Base-by-base conservation (phyloP, 2,329 filamentous ascomycete genomes). In the Alternaria viburni region DNA sequence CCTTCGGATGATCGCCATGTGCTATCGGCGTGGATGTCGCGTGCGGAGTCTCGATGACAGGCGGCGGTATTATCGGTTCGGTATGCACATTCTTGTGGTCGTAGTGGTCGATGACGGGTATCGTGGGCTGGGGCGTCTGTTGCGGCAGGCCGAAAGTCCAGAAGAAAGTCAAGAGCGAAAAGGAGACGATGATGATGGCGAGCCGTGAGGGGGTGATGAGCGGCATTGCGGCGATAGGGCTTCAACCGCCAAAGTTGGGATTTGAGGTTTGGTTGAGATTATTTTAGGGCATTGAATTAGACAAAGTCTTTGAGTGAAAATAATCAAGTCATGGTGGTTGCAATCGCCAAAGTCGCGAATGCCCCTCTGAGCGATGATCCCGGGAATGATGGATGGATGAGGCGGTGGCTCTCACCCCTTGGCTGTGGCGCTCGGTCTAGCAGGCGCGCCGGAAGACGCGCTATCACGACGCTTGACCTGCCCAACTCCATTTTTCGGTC, bases 181-280 rank as follows among this genome's bases (percentile, higher is more conserved):
- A 64, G 43, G 69, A 65, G 43, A 75, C 54, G 23, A 76, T 57
- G 21, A 73, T 49, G 49, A 74, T 62, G 67, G 70, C 69, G 63
- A 78, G 62, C 62, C 76, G 75, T 25, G 76, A 76, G 47, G 74
- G 76, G 23, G 75, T 78, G 50, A 79, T 30, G 58, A 70, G 61
- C 49, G 76, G 75, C 76, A 78, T 78, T 6, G 61, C 49, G 68
- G 67, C 60, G 58, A 47, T 25, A 23, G 23, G 17, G 55, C 41
- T 44, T 54, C 47, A 15, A 30, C 23, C 56, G 28, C 56, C 60
- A 41, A 50, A 43, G n/a, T 47, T 41, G 17, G 5, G 28, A 17
- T 1, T 30, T 21, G 17, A 23, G 43, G 15, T 43, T 30, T 46
- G 13, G 4, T 36, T 13, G 26, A 6, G 54, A n/a, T 1, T 3